These are phyloP conservation scores for Trichoderma orchidacearum DNA, from an alignment of 495 filamentous ascomycete genomes.

Conservation along the genomic window DNA sequence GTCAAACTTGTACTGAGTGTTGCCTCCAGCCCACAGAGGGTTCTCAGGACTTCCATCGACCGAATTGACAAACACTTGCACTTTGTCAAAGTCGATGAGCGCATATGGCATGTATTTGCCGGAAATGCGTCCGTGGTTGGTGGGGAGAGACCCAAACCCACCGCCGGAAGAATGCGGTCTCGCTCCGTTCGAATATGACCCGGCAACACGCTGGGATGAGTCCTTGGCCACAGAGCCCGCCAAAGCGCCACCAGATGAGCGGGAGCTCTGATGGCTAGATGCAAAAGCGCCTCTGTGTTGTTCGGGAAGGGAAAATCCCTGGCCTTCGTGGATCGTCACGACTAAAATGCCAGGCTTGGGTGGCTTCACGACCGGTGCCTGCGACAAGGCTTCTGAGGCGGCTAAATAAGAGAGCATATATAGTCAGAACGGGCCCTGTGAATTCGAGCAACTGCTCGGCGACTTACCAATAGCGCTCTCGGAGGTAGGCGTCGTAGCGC, in stretches of 20 bases:
- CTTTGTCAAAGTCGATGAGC: conserved; percentile 95
- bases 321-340: conserved; percentile 90
- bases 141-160: conserved; percentile 76
- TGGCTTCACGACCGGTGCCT: conserved; percentile 50
- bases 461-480: conserved; percentile 67
- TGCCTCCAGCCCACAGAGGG: conserved; percentile 91
- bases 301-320: conserved; percentile 73
- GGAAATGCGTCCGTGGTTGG: conserved; percentile 76
- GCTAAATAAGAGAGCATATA: conserved; percentile 31
- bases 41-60: conserved; percentile 90
- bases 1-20: conserved; percentile 98
- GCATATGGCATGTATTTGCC: conserved; percentile 72
- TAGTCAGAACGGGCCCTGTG: background rate
- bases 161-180: conserved; percentile 74
- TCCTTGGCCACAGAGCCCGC: conserved; percentile 60
- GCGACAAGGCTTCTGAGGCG: conserved; percentile 70
- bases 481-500: conserved; percentile 38
- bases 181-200: conserved; percentile 46
- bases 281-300: conserved; percentile 60
- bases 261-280: conserved; percentile 46
- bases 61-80: conserved; percentile 95
- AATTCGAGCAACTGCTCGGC: background rate
- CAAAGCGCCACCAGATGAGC: conserved; percentile 53
- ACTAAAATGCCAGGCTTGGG: conserved; percentile 91
- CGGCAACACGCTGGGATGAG: conserved; percentile 53